Evolutionary conservation across 352 stramenopile genomes (phyloP), one percentile per base, ranked within the genome.

Genomic region (Globisporangium sylvaticum): DNA sequence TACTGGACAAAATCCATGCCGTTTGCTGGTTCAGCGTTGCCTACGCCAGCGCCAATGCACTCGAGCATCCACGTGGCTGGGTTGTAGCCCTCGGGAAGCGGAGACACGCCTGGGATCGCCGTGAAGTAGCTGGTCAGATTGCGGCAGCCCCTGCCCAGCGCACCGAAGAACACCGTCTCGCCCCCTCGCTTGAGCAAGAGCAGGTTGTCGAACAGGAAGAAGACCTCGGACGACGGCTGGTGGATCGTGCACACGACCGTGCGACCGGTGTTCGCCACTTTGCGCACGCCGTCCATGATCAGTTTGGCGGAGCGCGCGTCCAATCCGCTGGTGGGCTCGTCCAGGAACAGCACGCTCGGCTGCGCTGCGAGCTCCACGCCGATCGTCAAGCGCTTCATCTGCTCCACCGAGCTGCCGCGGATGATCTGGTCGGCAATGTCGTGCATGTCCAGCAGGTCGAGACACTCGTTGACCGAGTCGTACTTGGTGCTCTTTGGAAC

Each of bases 211-310:
- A 98, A 97, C 18, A 92, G 82, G 25, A 87, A 81, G 29, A 98
- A 97, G 0, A 98, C 86, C 44, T 98, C 88, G 3, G 82, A 87
- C 3, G 79, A 91, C 15, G 92, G 92, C 73, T 98, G 94, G 71
- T 98, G 94, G 72, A 98, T 98, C 14, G 91, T 97, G 58, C 95
- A 97, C 3, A 98, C 62, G 9, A 98, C 79, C 7, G 84, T 94
- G 12, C 80, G 73, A 8, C 91, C 90, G 20, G 79, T 80, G 56
- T 80, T 69, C 2, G 92, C 89, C 31, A 98, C 83, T 50, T 96
- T 93, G 64, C 94, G 90, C 15, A 98, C 79, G 0, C 93, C 81
- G 34, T 96, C 79, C 70, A 98, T 93, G 42, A 98, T 77, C 52
- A 94, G 72, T 52, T 97, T 88, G 24, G 95, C 93, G 3, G 79